phyloP scores from a whole-genome alignment of 2,329 filamentous ascomycete genomes.

The Phaeosphaeriaceae sp. region DNA sequence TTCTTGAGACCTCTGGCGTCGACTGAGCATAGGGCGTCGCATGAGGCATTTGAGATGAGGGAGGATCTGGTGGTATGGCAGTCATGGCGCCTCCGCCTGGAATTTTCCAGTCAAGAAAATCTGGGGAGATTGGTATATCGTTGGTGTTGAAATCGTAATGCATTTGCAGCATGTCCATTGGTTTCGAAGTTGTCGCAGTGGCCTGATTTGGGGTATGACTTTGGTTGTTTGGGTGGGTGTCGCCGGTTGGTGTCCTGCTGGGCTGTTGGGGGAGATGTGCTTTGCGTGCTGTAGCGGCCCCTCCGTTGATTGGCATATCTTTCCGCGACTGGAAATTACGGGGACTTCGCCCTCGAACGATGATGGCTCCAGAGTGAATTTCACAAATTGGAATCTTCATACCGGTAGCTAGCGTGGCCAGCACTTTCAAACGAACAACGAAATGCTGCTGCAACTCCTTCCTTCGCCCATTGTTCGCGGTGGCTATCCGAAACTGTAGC shows the following conservation, averaged over 20 bases:
- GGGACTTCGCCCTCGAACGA: slow-evolving; percentile 90
- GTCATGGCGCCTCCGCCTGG: slow-evolving; percentile 51
- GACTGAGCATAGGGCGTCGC: slow-evolving; percentile 57
- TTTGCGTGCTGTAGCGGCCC: slow-evolving; percentile 78
- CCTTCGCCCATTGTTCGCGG: slow-evolving; percentile 91
- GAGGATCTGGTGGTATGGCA: slow-evolving; percentile 49
- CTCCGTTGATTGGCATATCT: slow-evolving; percentile 85
- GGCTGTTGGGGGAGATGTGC: slow-evolving; percentile 44
- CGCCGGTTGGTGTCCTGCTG: slow-evolving; percentile 46
- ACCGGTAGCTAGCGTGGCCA: slow-evolving; percentile 84
- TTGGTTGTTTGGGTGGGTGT: slow-evolving; percentile 38
- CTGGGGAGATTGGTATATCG: slow-evolving; percentile 50
- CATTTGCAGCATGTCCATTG: slow-evolving; percentile 47
- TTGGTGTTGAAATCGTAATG: slow-evolving; percentile 51
- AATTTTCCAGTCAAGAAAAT: slow-evolving; percentile 55
- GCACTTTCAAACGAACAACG: slow-evolving; percentile 83
- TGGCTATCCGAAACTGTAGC: slow-evolving; percentile 91
- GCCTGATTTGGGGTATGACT: slow-evolving; percentile 30
- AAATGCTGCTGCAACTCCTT: slow-evolving; percentile 98
- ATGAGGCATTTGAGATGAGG: slow-evolving; percentile 42
- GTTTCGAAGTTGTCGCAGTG: slow-evolving; percentile 29
- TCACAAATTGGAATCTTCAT: slow-evolving; percentile 81
- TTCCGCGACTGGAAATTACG: slow-evolving; percentile 94
- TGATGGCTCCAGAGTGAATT: slow-evolving; percentile 85
- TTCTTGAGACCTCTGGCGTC: slow-evolving; percentile 58